These are phyloP conservation scores for Monosporascus sp. DNA, from an alignment of 2,329 filamentous ascomycete species.

Conservation along the genomic window DNA sequence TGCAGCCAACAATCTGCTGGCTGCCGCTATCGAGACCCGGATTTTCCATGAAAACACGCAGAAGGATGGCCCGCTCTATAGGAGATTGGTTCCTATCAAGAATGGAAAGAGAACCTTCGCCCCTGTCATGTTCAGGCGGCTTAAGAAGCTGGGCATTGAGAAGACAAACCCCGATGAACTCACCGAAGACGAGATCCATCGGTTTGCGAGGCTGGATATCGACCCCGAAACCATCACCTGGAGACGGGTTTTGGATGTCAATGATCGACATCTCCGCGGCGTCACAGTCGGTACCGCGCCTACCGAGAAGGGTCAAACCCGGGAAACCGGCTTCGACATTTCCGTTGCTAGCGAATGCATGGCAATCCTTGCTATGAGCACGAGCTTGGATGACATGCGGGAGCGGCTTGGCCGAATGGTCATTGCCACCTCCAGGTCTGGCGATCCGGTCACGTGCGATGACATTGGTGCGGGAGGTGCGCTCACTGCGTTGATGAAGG, in stretches of 20 bases:
- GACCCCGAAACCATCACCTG: slow-evolving; percentile 97
- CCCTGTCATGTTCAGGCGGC: slow-evolving; percentile 83
- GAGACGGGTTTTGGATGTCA: slow-evolving; percentile 93
- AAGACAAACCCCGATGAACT: slow-evolving; percentile 92
- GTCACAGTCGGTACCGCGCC: slow-evolving; percentile 83
- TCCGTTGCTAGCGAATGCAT: slow-evolving; percentile 97
- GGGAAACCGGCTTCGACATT: slow-evolving; percentile 94
- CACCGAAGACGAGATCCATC: slow-evolving; percentile 79
- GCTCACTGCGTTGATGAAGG: slow-evolving; percentile 90
- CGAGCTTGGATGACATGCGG: slow-evolving; percentile 79
- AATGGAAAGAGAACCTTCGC: slow-evolving; percentile 83
- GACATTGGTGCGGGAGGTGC: slow-evolving; percentile 91
- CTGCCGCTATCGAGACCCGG: slow-evolving; percentile 92
- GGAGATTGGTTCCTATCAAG: slow-evolving; percentile 80
- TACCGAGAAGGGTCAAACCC: slow-evolving; percentile 83
- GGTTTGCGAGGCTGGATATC: slow-evolving; percentile 92
- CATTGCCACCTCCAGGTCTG: slow-evolving; percentile 75
- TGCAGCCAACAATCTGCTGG: slow-evolving; percentile 93
- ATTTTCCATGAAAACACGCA: slow-evolving; percentile 98
- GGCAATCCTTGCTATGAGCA: slow-evolving; percentile 94
- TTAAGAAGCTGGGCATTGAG: slow-evolving; percentile 93
- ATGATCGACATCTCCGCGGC: slow-evolving; percentile 86
- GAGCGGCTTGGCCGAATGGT: slow-evolving; percentile 95
- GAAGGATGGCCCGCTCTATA: slow-evolving; percentile 82
- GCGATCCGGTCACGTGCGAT: slow-evolving; percentile 92